phyloP scores from a whole-genome alignment of 2,329 filamentous ascomycete genomes.

The Penicillium corylophilum region DNA sequence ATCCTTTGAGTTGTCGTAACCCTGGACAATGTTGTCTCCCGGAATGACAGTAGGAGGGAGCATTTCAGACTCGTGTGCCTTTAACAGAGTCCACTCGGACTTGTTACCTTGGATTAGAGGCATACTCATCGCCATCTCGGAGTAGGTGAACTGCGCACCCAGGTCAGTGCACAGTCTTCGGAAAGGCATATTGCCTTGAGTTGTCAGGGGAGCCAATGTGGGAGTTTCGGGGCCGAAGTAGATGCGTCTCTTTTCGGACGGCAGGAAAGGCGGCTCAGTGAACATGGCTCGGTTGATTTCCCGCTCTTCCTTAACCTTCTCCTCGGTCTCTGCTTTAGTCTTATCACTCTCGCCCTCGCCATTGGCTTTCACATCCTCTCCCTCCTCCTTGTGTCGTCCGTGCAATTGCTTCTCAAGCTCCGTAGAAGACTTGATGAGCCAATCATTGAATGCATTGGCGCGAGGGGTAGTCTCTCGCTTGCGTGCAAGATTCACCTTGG shows the following conservation, averaged over 20 bases:
- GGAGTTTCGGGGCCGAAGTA: conserved; percentile 96
- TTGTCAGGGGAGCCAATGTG: conserved; percentile 89
- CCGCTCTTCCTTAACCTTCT: conserved; percentile 41
- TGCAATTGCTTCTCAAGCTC: conserved; percentile 51
- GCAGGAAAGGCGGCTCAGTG: conserved; percentile 79
- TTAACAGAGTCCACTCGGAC: conserved; percentile 91
- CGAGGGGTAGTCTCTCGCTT: conserved; percentile 69
- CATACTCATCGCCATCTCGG: conserved; percentile 94
- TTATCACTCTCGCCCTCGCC: conserved; percentile 18
- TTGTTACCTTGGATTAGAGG: conserved; percentile 87
- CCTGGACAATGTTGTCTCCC: conserved; percentile 59
- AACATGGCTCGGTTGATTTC: conserved; percentile 77
- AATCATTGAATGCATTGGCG: conserved; percentile 73
- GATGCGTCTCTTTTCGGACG: conserved; percentile 88
- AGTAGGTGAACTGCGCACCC: conserved; percentile 91
- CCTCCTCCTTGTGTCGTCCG: conserved; percentile 42
- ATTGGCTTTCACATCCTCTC: conserved; percentile 27
- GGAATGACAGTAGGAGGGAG: conserved; percentile 65
- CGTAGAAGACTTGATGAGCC: conserved; percentile 67
- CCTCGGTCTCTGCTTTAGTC: conserved; percentile 8
- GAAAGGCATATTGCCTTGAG: conserved; percentile 94
- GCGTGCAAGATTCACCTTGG: conserved; percentile 73
- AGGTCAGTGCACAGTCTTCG: conserved; percentile 84
- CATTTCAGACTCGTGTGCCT: conserved; percentile 82
- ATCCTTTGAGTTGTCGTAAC: conserved; percentile 80